Conservation (phyloP, 2,329 filamentous ascomycete species). For the Chaetomiaceae sp. region DNA sequence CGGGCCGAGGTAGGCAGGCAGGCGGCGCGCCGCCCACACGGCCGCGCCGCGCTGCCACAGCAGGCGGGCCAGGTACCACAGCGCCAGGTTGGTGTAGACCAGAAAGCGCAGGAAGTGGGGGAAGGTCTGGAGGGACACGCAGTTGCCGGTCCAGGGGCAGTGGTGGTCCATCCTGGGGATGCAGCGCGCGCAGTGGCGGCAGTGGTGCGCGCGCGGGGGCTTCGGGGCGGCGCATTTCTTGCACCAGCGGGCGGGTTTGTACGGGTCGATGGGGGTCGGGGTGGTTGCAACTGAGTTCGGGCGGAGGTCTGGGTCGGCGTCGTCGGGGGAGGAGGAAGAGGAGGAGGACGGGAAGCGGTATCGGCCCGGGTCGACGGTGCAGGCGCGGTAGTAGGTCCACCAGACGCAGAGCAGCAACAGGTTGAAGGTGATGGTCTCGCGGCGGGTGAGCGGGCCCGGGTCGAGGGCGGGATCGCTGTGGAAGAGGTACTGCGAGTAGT, state of each 20-base stretch:
- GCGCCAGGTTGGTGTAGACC: conserved; percentile 58
- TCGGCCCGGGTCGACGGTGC: conserved; percentile 52
- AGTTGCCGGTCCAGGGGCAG: conserved; percentile 80
- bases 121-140: conserved; percentile 74
- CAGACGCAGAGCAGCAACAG: conserved; percentile 56
- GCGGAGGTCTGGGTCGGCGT: conserved; percentile 8
- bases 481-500: conserved; percentile 68
- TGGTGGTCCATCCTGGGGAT: conserved; percentile 82
- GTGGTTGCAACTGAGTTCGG: not conserved
- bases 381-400: conserved; percentile 61
- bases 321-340: conserved; percentile 20
- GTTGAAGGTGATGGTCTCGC: conserved; percentile 61
- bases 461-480: conserved; percentile 50
- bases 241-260: conserved; percentile 53
- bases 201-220: conserved; percentile 75
- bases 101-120: conserved; percentile 80
- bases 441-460: conserved; percentile 52
- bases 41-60: conserved; percentile 52
- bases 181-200: conserved; percentile 66
- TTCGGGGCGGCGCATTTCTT: conserved; percentile 69
- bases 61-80: conserved; percentile 56
- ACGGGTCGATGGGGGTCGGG: not conserved
- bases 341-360: conserved; percentile 37
- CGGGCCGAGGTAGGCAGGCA: conserved; percentile 71
- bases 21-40: conserved; percentile 58